These are phyloP conservation scores for Zymoseptoria passerinii DNA, from an alignment of 2,329 filamentous ascomycete genomes.

Conservation along the genomic window DNA sequence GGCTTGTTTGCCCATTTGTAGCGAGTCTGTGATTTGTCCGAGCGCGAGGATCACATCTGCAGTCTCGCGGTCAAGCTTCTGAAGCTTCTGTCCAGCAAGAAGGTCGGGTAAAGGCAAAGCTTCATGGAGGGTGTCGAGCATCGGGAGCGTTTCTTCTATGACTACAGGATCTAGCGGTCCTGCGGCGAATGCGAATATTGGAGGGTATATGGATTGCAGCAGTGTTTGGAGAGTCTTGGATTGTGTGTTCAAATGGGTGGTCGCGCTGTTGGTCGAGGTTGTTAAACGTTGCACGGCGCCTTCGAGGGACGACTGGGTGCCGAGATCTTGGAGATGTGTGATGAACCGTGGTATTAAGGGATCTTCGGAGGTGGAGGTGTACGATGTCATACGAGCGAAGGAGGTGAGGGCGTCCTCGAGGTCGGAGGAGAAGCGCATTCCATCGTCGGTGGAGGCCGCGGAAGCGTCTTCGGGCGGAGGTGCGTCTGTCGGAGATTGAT, in stretches of 20 bases:
- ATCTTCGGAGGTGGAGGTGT: conserved; percentile 23
- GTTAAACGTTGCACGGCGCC: conserved; percentile 27
- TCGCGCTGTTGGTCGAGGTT: conserved; percentile 40
- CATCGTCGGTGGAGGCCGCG: conserved; percentile 37
- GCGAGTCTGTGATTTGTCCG: conserved; percentile 76
- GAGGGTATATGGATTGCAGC: conserved; percentile 57
- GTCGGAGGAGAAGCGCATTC: conserved; percentile 38
- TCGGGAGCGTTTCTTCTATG: conserved; percentile 60
- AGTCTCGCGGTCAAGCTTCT: conserved; percentile 59
- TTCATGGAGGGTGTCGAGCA: conserved; percentile 57
- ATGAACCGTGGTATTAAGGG: conserved; percentile 27
- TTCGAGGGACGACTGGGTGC: conserved; percentile 28
- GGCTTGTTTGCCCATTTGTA: conserved; percentile 89
- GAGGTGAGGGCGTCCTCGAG: conserved; percentile 29
- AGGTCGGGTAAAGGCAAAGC: conserved; percentile 59
- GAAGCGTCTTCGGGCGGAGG: conserved; percentile 17
- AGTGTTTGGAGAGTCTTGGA: conserved; percentile 67
- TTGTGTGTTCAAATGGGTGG: conserved; percentile 67
- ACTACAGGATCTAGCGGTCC: conserved; percentile 54
- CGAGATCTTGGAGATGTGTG: conserved; percentile 28
- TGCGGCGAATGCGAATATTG: conserved; percentile 48
- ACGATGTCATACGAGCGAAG: conserved; percentile 28
- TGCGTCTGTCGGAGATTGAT: conserved; percentile 1
- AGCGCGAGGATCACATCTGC: conserved; percentile 69
- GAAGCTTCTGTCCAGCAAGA: conserved; percentile 56